Conservation (phyloP, 2,329 filamentous ascomycete genomes). For the Fusarium austroafricanum region DNA sequence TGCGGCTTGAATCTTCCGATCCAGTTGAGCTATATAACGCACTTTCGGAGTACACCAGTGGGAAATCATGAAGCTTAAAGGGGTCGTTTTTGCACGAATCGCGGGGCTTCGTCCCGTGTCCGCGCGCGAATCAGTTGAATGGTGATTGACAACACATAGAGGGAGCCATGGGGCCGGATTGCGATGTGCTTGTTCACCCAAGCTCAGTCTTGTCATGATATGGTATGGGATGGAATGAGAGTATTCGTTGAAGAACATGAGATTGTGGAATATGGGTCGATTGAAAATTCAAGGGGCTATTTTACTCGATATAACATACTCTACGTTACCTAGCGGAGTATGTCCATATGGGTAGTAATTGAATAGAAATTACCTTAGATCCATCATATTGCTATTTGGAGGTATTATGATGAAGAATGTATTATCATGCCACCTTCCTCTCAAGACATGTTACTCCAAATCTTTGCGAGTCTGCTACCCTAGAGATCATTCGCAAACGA, state of each 20-base stretch:
- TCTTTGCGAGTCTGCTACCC: conserved; percentile 9
- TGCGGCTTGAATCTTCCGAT: conserved; percentile 21
- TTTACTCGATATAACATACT: neutral
- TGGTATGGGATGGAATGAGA: too few species aligned
- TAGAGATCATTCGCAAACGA: neutral
- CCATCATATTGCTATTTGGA: too few species aligned
- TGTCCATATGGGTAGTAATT: too few species aligned
- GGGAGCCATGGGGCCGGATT: neutral
- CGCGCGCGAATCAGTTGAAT: conserved; percentile 4
- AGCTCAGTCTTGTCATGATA: neutral
- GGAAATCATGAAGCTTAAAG: conserved; percentile 14
- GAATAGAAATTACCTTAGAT: too few species aligned
- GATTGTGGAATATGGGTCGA: too few species aligned
- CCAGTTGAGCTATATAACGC: conserved; percentile 11
- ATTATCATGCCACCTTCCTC: too few species aligned
- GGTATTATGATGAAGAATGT: too few species aligned
- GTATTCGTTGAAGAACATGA: neutral
- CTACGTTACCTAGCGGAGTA: neutral
- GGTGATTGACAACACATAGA: neutral
- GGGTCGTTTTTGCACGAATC: conserved; percentile 39
- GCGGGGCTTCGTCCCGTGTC: conserved; percentile 6
- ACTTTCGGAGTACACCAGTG: neutral
- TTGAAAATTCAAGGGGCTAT: neutral
- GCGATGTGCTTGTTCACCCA: neutral
- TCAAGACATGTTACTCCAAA: neutral